Percentiles rank a stretch among this genome's conserved stretches.
phyloP scores from a whole-genome alignment of 202 grass and related monocot genomes.

The Setaria viridis region DNA sequence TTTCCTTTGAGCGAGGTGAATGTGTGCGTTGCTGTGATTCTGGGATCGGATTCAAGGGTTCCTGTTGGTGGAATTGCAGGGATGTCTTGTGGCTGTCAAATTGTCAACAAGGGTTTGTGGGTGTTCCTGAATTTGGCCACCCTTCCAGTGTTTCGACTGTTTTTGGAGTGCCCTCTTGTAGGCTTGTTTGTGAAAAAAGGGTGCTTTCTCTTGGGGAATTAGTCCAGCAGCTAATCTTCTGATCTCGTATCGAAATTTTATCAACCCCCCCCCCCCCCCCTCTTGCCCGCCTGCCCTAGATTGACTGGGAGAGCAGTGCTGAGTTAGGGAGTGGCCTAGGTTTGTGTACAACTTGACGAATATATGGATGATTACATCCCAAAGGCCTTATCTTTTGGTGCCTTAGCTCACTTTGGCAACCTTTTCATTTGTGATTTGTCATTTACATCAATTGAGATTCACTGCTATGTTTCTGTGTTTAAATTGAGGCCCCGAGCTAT shows the following conservation, averaged over 20 bases:
- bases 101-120: neutral
- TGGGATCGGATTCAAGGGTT: neutral
- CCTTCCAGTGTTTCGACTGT: neutral
- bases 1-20: neutral
- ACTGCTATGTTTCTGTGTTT: constrained; percentile 2
- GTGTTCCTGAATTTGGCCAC: neutral
- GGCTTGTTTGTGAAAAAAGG: neutral
- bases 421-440: neutral
- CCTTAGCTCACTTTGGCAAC: neutral
- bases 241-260: neutral
- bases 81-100: neutral
- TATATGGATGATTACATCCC: neutral
- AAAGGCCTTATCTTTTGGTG: constrained; percentile 23
- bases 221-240: neutral
- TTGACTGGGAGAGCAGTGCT: constrained; percentile 16
- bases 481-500: neutral
- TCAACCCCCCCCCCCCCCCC: no score
- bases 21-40: neutral
- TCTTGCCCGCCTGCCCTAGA: neutral
- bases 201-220: neutral
- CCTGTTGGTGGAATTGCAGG: neutral
- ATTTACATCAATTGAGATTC: neutral
- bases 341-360: neutral
- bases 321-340: neutral
- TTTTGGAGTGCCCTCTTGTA: neutral